These are phyloP conservation scores for Corinectria fuckeliana DNA, from an alignment of 2,329 filamentous ascomycete genomes.

Conservation along the genomic window DNA sequence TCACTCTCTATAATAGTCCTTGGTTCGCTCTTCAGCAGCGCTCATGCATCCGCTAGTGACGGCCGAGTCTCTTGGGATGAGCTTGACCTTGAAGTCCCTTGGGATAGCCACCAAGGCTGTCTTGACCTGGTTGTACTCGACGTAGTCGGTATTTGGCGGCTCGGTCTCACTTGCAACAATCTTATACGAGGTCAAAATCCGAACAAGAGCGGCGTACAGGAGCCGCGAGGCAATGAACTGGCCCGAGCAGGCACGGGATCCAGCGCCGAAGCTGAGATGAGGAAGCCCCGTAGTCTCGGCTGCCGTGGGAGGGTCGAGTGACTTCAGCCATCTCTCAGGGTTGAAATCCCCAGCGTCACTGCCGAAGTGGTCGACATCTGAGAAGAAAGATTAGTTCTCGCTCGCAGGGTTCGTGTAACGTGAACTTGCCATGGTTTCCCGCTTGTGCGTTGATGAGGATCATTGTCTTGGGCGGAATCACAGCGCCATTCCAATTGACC, in stretches of 20 bases:
- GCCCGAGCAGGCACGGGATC: conserved; percentile 58
- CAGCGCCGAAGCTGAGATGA: conserved; percentile 60
- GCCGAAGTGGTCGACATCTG: conserved; percentile 58
- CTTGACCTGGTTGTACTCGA: conserved; percentile 68
- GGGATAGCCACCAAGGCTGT: conserved; percentile 66
- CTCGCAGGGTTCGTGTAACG: not conserved
- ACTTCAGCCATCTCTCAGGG: conserved; percentile 56
- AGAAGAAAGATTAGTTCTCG: not conserved
- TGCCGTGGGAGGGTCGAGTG: conserved; percentile 43
- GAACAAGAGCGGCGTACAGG: conserved; percentile 56
- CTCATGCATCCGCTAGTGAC: conserved; percentile 49
- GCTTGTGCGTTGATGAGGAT: conserved; percentile 62
- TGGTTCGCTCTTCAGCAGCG: conserved; percentile 52
- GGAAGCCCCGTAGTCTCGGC: conserved; percentile 38
- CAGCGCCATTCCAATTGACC: conserved; percentile 57
- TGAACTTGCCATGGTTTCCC: conserved; percentile 55
- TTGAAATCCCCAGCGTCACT: conserved; percentile 52
- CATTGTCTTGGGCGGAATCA: conserved; percentile 60
- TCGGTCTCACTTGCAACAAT: conserved; percentile 54
- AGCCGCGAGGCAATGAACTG: conserved; percentile 58
- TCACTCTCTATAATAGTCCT: conserved; percentile 54
- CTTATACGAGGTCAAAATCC: conserved; percentile 55
- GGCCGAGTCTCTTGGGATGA: conserved; percentile 57
- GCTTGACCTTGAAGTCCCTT: conserved; percentile 61
- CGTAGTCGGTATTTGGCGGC: conserved; percentile 66